Evolutionary conservation across 1,284 basidiomycete species (phyloP), one percentile per base, ranked within the genome.

Genomic region (Ganoderma resinaceum): DNA sequence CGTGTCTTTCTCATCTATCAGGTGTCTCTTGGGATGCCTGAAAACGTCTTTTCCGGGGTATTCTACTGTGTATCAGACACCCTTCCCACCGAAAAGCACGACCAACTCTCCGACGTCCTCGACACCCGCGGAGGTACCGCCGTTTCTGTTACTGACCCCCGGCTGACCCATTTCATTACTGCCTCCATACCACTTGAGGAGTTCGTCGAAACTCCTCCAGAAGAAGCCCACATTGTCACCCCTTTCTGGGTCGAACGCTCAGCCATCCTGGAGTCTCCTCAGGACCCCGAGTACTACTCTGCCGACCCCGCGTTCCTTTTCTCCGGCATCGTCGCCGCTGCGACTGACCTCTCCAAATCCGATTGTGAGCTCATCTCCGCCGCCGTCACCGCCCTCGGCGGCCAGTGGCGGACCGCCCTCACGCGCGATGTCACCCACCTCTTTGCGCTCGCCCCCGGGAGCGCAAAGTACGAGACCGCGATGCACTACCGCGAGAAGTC

Each of bases 341-440:
- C 89, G 6, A 84, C 88, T 8, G 90, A 90, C 72, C 91, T 93
- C 9, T 86, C 89, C 6, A 66, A 81, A 2, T 76, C 87, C 7
- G 94, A 96, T 78, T 80, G 87, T 49, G 93, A 95, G 75, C 87
- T 93, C 7, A 86, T 96, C 52, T 86, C 86, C 0, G 91, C 89
- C 0, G 91, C 89, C 0, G 89, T 96, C 55, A 82, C 85, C 1
- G 87, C 90, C 0, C 86, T 94, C n/a, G 95, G 96, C 0, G 95
- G 96, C 3, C 91, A 93, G 77, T 95, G 89, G 87, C 86, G 92
- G 18, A 81, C 83, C 0, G 89, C 89, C 5, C 85, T 95, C 62
- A 95, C 94, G 0, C 86, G 87, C 67, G 95, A 97, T 71, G 91
- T 95, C 46, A 96, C 95, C 1, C 95, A 97, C 78, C 85, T 96